Conservation (phyloP, 163 green algal species). For the Volvox carteri region DNA sequence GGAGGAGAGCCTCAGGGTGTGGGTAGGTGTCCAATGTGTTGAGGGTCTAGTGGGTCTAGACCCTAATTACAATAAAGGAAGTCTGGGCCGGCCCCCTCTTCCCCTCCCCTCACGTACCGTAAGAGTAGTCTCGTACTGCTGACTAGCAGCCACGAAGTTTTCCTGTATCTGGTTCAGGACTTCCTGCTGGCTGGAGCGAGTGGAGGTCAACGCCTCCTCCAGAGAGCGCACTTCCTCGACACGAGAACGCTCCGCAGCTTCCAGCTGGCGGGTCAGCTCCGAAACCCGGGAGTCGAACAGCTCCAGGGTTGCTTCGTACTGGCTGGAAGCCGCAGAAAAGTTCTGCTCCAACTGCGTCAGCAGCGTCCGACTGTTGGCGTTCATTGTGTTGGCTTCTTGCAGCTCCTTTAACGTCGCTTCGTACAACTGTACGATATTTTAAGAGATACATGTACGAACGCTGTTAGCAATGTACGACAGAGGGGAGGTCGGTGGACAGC, state of each 20-base stretch:
- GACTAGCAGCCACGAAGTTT: conserved; percentile 44
- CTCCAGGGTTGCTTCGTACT: conserved; percentile 53
- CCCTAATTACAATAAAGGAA: no score
- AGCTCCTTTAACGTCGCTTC: conserved; percentile 36
- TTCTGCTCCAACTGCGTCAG: conserved; percentile 51
- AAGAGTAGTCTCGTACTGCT: conserved; percentile 56
- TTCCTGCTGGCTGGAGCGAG: conserved; percentile 8
- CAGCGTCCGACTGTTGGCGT: conserved; percentile 44
- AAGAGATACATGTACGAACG: no score
- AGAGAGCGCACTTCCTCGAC: conserved; percentile 29
- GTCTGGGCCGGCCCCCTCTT: neutral
- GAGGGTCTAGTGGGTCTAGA: no score
- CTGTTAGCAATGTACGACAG: no score
- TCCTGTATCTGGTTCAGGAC: conserved; percentile 54
- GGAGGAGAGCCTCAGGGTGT: no score
- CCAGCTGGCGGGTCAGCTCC: conserved; percentile 49
- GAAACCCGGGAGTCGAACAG: conserved; percentile 49
- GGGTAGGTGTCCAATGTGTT: no score
- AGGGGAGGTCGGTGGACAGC: no score
- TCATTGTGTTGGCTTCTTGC: conserved; percentile 42
- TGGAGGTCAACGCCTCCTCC: conserved; percentile 33
- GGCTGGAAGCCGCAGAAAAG: conserved; percentile 35
- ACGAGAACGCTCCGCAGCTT: conserved; percentile 16
- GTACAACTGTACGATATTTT: conserved; percentile 43
- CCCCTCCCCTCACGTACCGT: conserved; percentile 17